A percentile compares a stretch with the other conserved stretches of the same genome.
phyloP scores from a whole-genome alignment of 2,329 filamentous ascomycete species.

The Apiospora saccharicola region DNA sequence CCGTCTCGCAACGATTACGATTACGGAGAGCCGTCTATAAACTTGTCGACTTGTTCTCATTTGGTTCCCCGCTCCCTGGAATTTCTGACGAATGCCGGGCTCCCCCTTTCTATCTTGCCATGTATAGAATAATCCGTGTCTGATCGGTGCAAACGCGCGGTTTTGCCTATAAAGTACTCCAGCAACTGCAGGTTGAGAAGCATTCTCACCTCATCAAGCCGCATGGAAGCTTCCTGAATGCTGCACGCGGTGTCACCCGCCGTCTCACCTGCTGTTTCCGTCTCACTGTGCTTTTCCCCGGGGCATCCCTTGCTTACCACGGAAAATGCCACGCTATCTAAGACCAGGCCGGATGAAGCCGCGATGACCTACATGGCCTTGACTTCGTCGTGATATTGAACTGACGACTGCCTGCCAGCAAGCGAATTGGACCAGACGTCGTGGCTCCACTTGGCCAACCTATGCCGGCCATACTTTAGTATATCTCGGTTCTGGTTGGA shows the following conservation, averaged over 20 bases:
- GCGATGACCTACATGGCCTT: neutral
- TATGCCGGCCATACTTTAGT: neutral
- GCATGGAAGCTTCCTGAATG: slow-evolving; percentile 14
- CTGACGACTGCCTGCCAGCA: neutral
- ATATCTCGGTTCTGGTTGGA: neutral
- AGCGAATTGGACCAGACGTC: neutral
- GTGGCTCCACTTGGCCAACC: neutral
- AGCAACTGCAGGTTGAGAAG: neutral
- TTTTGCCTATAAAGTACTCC: neutral
- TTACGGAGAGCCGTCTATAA: neutral
- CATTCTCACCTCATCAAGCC: slow-evolving; percentile 14
- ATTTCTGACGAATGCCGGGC: neutral
- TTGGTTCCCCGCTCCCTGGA: neutral
- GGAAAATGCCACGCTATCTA: slow-evolving; percentile 1
- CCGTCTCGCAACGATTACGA: neutral
- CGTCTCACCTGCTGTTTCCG: neutral
- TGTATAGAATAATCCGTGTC: neutral
- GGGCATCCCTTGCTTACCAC: slow-evolving; percentile 4
- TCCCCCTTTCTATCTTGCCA: neutral
- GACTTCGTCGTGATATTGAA: neutral
- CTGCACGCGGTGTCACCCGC: neutral
- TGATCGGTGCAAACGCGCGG: neutral
- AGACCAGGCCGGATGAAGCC: neutral
- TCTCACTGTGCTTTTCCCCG: neutral
- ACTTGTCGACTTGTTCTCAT: neutral